Percentiles rank a stretch among this genome's conserved stretches.
Conservation (phyloP, 164 flowering plant genomes). For the Vitis riparia region DNA sequence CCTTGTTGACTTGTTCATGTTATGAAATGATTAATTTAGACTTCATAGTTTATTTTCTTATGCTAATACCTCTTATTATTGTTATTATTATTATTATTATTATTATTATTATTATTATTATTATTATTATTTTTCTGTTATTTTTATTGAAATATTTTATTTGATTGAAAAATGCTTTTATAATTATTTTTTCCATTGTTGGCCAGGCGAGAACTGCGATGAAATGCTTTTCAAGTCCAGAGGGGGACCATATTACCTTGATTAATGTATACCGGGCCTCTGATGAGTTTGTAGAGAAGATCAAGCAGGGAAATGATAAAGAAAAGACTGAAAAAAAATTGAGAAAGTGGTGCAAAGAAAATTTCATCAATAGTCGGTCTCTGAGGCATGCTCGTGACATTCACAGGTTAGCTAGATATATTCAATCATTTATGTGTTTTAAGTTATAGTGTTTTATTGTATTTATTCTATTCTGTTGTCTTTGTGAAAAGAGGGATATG, state of each 20-base stretch:
- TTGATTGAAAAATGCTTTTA: background rate
- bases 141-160: background rate
- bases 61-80: background rate
- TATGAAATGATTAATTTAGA: background rate
- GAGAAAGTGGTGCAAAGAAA: conserved; percentile 89
- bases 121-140: background rate
- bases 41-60: background rate
- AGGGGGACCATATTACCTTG: conserved; percentile 88
- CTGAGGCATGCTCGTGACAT: conserved; percentile 85
- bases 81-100: too few species aligned
- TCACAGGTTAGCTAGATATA: conserved; percentile 59
- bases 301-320: conserved; percentile 30
- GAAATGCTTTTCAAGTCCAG: conserved; percentile 67
- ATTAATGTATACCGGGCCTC: conserved; percentile 76
- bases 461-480: background rate
- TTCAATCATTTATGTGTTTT: too few species aligned
- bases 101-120: too few species aligned
- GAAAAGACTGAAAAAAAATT: conserved; percentile 60
- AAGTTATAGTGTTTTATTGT: background rate
- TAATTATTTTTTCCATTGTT: conserved; percentile 1
- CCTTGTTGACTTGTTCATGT: background rate
- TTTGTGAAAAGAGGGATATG: background rate
- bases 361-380: conserved; percentile 80
- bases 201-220: conserved; percentile 67
- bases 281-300: conserved; percentile 66